A percentile compares a stretch with the other conserved stretches of the same genome.
phyloP scores from a whole-genome alignment of 352 stramenopile species.

The Achlya hypogyna region DNA sequence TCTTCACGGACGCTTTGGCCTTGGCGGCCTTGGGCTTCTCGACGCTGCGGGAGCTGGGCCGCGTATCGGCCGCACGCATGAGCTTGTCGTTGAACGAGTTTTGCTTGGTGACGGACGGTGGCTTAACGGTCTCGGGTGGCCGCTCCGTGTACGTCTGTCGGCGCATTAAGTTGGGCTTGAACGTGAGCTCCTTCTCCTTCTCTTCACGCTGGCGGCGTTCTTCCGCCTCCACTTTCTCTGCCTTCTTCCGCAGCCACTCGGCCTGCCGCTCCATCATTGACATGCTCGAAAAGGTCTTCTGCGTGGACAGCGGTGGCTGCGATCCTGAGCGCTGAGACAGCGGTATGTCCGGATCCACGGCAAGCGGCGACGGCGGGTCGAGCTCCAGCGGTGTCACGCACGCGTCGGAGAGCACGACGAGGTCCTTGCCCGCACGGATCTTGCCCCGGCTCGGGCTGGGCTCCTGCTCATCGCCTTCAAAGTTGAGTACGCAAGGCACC shows the following conservation, averaged over 20 bases:
- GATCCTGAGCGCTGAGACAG: slow-evolving; percentile 21
- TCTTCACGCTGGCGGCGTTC: slow-evolving; percentile 53
- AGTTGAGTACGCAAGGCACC: slow-evolving; percentile 30
- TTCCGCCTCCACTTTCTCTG: slow-evolving; percentile 62
- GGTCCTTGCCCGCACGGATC: slow-evolving; percentile 60
- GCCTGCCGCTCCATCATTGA: slow-evolving; percentile 74
- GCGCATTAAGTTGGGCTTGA: slow-evolving; percentile 71
- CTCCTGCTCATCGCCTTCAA: slow-evolving; percentile 12
- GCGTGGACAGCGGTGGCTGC: slow-evolving; percentile 19
- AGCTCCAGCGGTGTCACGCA: not conserved
- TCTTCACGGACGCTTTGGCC: slow-evolving; percentile 23
- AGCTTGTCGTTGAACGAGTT: slow-evolving; percentile 24
- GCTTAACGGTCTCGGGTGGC: slow-evolving; percentile 27
- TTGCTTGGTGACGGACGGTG: slow-evolving; percentile 1
- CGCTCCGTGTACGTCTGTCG: slow-evolving; percentile 45
- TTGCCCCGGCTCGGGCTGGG: slow-evolving; percentile 64
- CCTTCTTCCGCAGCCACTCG: slow-evolving; percentile 70
- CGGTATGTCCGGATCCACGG: slow-evolving; percentile 19
- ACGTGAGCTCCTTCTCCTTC: slow-evolving; percentile 70
- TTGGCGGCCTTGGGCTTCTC: slow-evolving; percentile 28
- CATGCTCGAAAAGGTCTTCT: slow-evolving; percentile 48
- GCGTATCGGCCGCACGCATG: not conserved
- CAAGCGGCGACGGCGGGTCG: slow-evolving; percentile 20
- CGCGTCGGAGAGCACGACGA: slow-evolving; percentile 53
- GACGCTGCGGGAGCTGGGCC: slow-evolving; percentile 30